Base-by-base conservation (phyloP, 2,329 filamentous ascomycete species). In the Fusarium sp. region DNA sequence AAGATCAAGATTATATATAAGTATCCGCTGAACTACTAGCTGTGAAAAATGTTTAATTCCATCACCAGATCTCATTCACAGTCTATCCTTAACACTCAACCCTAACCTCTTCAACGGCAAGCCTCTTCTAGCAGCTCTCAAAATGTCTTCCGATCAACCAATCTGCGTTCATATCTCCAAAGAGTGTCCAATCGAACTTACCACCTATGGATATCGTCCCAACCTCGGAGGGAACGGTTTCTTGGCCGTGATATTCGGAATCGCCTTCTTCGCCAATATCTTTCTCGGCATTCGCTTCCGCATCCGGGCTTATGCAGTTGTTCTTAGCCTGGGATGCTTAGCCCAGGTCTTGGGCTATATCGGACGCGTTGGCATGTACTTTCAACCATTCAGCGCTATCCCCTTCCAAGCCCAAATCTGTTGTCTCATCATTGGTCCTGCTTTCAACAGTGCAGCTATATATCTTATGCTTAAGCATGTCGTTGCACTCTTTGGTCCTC, bases 391-490 rank as follows among this genome's bases (percentile, higher is more conserved):
- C 14, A n/a, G 23, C 12, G 23, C 52, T 6, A 53, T 66, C 0
- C 45, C 61, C 3, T 66, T 66, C 18, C 61, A 66, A 7, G 32
- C 42, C 0, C 63, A 66, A 2, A 56, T 66, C 12, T 66, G 63
- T 23, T 66, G 63, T 7, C 53, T 66, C 0, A 66, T 66, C 1
- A 66, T 66, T 18, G 63, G 61, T 2, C 63, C 63, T 11, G 63
- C 63, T 5, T 66, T 66, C 17, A 66, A 66, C 17, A 66, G 40
- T 17, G 63, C 63, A 5, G 63, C 61, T 26, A n/a, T 66, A 12
- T 66, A 66, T 13, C 53, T 66, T 7, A 66, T 66, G 61, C 40
- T 66, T 0, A 66, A 66, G 11, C 32, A 66, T 12, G 52, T 66
- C 4, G 63, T 66, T 11, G 11, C 53, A 12, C 23, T 65, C 1